phyloP scores from a whole-genome alignment of 2,329 filamentous ascomycete species.

The Esteya vermicola region DNA sequence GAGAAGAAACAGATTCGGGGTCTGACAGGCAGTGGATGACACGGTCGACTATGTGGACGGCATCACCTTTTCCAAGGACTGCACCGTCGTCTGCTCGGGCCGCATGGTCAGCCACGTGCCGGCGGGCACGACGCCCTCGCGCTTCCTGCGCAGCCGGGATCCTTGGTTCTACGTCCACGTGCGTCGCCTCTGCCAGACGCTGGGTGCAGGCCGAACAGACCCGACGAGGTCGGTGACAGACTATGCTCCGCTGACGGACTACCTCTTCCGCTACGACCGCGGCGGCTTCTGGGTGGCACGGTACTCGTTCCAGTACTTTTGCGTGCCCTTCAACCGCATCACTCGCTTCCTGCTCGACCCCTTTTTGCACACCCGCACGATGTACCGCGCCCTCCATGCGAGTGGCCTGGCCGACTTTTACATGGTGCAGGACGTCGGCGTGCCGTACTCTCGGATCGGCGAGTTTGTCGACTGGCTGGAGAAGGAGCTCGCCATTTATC shows the following conservation, averaged over 20 bases:
- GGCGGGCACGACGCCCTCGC: conserved; percentile 17
- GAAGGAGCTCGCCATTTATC: conserved; percentile 30
- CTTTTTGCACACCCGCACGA: conserved; percentile 48
- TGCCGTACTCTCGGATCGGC: conserved; percentile 26
- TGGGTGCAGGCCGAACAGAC: no score
- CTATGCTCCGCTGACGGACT: conserved; percentile 60
- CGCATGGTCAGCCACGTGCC: conserved; percentile 34
- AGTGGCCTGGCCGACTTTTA: conserved; percentile 45
- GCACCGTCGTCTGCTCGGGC: conserved; percentile 47
- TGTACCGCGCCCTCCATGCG: conserved; percentile 51
- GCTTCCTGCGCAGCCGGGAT: conserved; percentile 44
- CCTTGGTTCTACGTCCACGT: conserved; percentile 66
- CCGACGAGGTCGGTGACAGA: conserved; percentile 36
- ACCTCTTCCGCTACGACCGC: conserved; percentile 59
- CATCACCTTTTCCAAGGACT: conserved; percentile 43
- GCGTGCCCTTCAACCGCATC: conserved; percentile 46
- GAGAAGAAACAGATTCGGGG: no score
- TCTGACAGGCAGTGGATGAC: background rate
- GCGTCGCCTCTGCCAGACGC: conserved; percentile 19
- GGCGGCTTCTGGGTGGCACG: conserved; percentile 54
- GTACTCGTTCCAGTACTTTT: conserved; percentile 51
- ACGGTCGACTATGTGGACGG: conserved; percentile 51
- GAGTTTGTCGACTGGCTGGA: conserved; percentile 36
- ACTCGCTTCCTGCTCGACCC: conserved; percentile 47
- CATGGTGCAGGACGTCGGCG: conserved; percentile 50